Conservation (phyloP, 208 protist species). For the Acanthamoeba sp. region DNA sequence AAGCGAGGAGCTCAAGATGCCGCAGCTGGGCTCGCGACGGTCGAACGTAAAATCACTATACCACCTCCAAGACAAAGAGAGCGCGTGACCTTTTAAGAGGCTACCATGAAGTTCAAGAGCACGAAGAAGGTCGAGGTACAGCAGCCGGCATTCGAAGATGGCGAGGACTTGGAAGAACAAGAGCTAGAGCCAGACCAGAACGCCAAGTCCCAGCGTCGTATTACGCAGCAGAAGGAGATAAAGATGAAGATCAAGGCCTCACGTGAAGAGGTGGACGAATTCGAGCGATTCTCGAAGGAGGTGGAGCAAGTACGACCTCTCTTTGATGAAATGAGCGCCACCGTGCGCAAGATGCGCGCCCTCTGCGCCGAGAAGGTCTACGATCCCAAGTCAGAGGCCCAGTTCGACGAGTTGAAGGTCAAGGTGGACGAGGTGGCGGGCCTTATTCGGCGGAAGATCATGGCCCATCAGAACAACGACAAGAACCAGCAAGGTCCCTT, state of each 20-base stretch:
- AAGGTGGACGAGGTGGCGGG: background rate
- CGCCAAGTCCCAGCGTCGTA: background rate
- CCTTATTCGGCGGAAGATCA: background rate
- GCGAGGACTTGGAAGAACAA: background rate
- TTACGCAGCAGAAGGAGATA: background rate
- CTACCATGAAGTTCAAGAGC: background rate
- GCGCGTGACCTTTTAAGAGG: background rate
- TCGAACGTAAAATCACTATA: background rate
- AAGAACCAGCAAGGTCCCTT: slow-evolving; percentile 27
- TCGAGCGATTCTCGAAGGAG: slow-evolving; percentile 24
- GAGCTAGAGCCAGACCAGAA: background rate
- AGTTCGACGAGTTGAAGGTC: background rate
- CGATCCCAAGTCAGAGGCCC: background rate
- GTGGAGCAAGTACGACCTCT: slow-evolving; percentile 2
- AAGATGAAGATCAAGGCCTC: slow-evolving; percentile 51
- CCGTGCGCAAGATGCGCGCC: slow-evolving; percentile 9
- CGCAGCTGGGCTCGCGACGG: background rate
- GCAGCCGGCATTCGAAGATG: background rate
- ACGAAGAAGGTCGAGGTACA: background rate
- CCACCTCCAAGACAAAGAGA: background rate
- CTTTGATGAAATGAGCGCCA: slow-evolving; percentile 33
- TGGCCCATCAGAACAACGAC: slow-evolving; percentile 11
- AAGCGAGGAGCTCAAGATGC: background rate
- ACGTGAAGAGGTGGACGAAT: slow-evolving; percentile 1
- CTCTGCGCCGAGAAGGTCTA: slow-evolving; percentile 33